phyloP scores from a whole-genome alignment of 352 stramenopile genomes.

The Plasmopara viticola region DNA sequence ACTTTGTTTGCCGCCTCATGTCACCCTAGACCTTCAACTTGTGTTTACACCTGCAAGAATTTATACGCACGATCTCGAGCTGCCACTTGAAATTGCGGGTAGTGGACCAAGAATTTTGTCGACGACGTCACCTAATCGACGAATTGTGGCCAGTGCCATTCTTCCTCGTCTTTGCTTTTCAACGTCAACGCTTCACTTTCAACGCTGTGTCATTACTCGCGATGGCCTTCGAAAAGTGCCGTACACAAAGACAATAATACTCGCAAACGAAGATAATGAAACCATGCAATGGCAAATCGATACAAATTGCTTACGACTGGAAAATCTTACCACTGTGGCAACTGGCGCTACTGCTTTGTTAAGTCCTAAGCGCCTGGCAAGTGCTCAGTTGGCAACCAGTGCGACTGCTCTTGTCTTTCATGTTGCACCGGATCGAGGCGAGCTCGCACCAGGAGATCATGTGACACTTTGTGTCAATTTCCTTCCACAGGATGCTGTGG shows the following conservation, averaged over 20 bases:
- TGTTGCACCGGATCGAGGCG: constrained; percentile 67
- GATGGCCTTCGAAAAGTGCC: constrained; percentile 83
- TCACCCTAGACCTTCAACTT: constrained; percentile 67
- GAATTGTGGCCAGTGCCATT: constrained; percentile 47
- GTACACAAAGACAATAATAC: constrained; percentile 71
- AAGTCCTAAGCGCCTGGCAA: constrained; percentile 23
- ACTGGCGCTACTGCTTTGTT: constrained; percentile 14
- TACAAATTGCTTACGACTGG: constrained; percentile 23
- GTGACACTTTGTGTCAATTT: constrained; percentile 84
- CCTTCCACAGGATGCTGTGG: constrained; percentile 59
- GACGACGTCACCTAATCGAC: constrained; percentile 12
- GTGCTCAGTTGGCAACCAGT: constrained; percentile 22
- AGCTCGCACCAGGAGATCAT: constrained; percentile 73
- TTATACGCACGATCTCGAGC: constrained; percentile 40
- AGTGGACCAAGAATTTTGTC: not conserved
- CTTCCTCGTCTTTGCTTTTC: constrained; percentile 68
- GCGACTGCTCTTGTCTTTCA: constrained; percentile 64
- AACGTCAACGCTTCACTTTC: constrained; percentile 70
- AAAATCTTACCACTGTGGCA: constrained; percentile 22
- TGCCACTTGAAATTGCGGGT: constrained; percentile 77
- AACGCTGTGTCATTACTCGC: constrained; percentile 75
- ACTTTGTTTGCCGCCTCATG: constrained; percentile 59
- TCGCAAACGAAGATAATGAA: constrained; percentile 66
- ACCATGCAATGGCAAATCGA: constrained; percentile 80
- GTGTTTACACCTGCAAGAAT: constrained; percentile 54